A percentile compares a stretch with the other conserved stretches of the same genome.
Evolutionary conservation across 768 basidiomycete genomes (phyloP).

Genomic region (Tylopilus rubrobrunneus): DNA sequence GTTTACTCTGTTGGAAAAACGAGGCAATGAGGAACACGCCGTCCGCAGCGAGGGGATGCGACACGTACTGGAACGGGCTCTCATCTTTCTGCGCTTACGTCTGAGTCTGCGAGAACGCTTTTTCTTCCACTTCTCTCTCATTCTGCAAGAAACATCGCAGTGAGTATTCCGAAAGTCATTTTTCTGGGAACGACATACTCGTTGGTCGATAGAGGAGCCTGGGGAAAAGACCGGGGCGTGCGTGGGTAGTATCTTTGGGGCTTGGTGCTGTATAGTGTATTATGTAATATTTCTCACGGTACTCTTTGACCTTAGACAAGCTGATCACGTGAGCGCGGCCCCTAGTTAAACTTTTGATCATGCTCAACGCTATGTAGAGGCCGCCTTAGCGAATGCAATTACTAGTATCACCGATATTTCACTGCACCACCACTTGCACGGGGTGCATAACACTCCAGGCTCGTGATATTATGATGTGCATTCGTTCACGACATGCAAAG

Average conservation of each 20-base stretch:
- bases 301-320: neutral
- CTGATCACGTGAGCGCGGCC: neutral
- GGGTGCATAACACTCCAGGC: no score
- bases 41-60: neutral
- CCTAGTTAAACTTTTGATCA: no score
- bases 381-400: no score
- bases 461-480: no score
- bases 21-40: neutral
- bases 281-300: constrained; percentile 24
- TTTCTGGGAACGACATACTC: constrained; percentile 16
- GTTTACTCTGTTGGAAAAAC: constrained; percentile 34
- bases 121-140: constrained; percentile 99
- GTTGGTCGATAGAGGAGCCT: constrained; percentile 31
- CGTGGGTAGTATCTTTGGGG: constrained; percentile 24
- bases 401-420: no score
- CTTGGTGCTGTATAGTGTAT: constrained; percentile 36
- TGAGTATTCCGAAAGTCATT: neutral
- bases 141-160: constrained; percentile 35
- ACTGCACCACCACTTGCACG: no score
- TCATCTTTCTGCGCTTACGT: constrained; percentile 95
- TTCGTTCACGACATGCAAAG: no score
- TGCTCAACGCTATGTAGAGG: no score
- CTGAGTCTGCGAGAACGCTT: constrained; percentile 90
- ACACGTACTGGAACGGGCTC: constrained; percentile 85
- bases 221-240: constrained; percentile 5